These are phyloP conservation scores for Schizosaccharomyces osmophilus DNA, from an alignment of 805 yeast genomes.

Conservation along the genomic window DNA sequence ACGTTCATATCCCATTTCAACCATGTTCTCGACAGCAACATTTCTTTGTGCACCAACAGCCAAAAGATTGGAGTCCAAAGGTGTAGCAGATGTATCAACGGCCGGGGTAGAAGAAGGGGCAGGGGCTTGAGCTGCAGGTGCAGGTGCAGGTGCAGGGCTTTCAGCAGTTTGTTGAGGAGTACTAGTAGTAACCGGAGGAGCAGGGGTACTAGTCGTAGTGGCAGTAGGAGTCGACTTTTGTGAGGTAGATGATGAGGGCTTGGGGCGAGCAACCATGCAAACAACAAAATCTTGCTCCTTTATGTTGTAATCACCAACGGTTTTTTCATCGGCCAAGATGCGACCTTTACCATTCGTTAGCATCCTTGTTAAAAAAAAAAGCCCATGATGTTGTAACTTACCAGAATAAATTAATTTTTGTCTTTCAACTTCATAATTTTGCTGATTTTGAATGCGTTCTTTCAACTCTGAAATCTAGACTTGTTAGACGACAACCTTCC, in stretches of 20 bases:
- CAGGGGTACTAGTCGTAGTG: neutral
- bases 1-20: slow-evolving; percentile 91
- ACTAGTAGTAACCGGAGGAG: slow-evolving; percentile 5
- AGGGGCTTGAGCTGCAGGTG: slow-evolving; percentile 7
- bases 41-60: slow-evolving; percentile 61
- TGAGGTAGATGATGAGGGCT: neutral
- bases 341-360: slow-evolving; percentile 21
- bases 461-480: slow-evolving; percentile 24
- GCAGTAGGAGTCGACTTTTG: neutral
- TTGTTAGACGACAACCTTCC: neutral
- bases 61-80: slow-evolving; percentile 16
- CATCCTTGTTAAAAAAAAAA: neutral
- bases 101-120: slow-evolving; percentile 7
- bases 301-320: slow-evolving; percentile 45
- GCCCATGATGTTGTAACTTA: slow-evolving; percentile 6
- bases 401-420: slow-evolving; percentile 82
- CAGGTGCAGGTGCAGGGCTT: slow-evolving; percentile 7
- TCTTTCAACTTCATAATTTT: slow-evolving; percentile 44
- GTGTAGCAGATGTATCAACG: slow-evolving; percentile 4
- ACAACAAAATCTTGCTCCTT: slow-evolving; percentile 69
- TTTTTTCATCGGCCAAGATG: slow-evolving; percentile 62
- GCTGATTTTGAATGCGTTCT: slow-evolving; percentile 41
- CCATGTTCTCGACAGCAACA: slow-evolving; percentile 51
- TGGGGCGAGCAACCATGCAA: slow-evolving; percentile 45
- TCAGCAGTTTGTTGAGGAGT: slow-evolving; percentile 6